Conservation (phyloP, 352 stramenopile genomes). For the Aphanomyces astaci region DNA sequence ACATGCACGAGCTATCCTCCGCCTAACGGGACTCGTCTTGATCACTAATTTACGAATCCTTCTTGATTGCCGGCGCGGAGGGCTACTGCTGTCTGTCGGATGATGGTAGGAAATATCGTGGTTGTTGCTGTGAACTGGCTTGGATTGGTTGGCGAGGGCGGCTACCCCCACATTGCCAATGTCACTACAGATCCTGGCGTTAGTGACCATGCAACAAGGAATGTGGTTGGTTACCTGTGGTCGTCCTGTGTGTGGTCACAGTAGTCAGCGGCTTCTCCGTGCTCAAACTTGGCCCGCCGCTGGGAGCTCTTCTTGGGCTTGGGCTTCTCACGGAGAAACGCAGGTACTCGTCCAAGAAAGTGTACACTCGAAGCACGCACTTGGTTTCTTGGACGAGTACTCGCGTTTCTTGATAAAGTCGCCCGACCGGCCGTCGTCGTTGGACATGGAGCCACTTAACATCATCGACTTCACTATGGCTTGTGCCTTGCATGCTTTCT, state of each 20-base stretch:
- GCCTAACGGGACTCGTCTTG: conserved; percentile 69
- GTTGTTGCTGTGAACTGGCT: not conserved
- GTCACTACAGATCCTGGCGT: not conserved
- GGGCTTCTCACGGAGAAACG: conserved; percentile 66
- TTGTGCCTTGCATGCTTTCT: conserved; percentile 41
- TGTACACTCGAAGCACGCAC: conserved; percentile 83
- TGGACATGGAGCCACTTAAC: conserved; percentile 52
- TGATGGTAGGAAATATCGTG: no score
- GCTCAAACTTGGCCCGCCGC: conserved; percentile 59
- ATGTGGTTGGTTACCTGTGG: conserved; percentile 18
- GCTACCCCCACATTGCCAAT: conserved; percentile 9
- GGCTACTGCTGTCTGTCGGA: not conserved
- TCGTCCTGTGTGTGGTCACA: conserved; percentile 50
- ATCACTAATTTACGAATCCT: conserved; percentile 64
- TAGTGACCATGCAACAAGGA: no score
- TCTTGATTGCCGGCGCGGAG: conserved; percentile 22
- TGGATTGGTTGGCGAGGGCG: conserved; percentile 1
- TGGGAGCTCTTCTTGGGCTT: conserved; percentile 51
- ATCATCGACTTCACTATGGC: conserved; percentile 49
- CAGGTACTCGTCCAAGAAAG: conserved; percentile 76
- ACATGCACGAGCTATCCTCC: no score
- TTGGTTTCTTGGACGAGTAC: conserved; percentile 44
- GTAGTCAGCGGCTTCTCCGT: conserved; percentile 48
- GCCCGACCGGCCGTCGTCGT: conserved; percentile 66
- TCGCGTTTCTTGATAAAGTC: conserved; percentile 80